Conservation (phyloP, 129 eudicot genomes). For the Centrapalus pauciflorus region DNA sequence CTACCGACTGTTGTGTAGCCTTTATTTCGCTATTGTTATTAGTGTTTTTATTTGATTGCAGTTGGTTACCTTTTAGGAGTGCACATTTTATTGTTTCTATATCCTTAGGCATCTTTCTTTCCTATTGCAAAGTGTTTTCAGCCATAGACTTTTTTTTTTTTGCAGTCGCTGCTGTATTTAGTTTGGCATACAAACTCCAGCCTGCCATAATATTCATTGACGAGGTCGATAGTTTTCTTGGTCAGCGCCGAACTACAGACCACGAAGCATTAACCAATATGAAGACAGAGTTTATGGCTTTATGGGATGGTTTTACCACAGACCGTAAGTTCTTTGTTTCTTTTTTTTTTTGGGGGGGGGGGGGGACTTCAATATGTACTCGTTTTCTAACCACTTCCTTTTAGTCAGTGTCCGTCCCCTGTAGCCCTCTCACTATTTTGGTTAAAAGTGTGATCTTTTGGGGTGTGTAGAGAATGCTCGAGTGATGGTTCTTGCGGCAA, state of each 20-base stretch:
- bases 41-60: not conserved
- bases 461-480: constrained; percentile 59
- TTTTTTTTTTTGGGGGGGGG: no score
- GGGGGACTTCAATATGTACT: no score
- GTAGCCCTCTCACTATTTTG: not conserved
- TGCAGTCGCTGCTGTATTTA: constrained; percentile 92
- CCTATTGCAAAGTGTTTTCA: not conserved
- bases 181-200: constrained; percentile 85
- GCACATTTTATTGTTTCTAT: not conserved
- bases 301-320: constrained; percentile 96
- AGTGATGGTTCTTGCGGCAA: constrained; percentile 95
- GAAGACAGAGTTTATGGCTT: constrained; percentile 94
- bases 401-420: not conserved
- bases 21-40: not conserved
- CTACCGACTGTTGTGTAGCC: not conserved
- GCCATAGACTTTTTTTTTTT: constrained; percentile 8
- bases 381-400: not conserved
- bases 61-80: not conserved
- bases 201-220: constrained; percentile 94
- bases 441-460: not conserved
- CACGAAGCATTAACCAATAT: constrained; percentile 84
- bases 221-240: constrained; percentile 94
- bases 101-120: not conserved
- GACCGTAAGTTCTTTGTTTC: constrained; percentile 50
- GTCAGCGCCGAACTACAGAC: constrained; percentile 76